Evolutionary conservation across 2,329 filamentous ascomycete genomes (phyloP).

Genomic region (Dryadomyces quercivorus): DNA sequence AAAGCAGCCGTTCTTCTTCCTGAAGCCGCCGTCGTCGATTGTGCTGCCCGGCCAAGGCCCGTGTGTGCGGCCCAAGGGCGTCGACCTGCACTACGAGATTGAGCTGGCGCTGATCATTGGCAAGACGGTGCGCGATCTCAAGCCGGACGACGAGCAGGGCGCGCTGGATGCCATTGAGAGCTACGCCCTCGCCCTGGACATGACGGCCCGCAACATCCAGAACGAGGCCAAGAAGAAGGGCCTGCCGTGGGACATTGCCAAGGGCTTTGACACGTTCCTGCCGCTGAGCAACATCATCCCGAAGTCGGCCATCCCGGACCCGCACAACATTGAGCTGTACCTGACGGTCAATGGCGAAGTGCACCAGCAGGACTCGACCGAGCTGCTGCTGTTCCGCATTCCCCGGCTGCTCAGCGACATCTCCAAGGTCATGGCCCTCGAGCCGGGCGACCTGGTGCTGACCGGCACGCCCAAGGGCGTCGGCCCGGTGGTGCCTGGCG

Average conservation of each 20-base stretch:
- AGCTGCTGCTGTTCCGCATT: slow-evolving; percentile 86
- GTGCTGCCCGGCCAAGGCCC: slow-evolving; percentile 67
- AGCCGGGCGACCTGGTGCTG: slow-evolving; percentile 82
- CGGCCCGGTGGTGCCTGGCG: slow-evolving; percentile 70
- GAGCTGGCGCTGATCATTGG: slow-evolving; percentile 86
- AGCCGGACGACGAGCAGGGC: slow-evolving; percentile 59
- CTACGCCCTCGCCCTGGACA: slow-evolving; percentile 88
- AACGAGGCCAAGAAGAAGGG: slow-evolving; percentile 96
- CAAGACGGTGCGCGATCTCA: slow-evolving; percentile 64
- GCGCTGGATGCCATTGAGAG: slow-evolving; percentile 74
- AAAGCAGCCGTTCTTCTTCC: slow-evolving; percentile 97
- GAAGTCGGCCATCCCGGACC: slow-evolving; percentile 70
- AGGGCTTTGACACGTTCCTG: slow-evolving; percentile 96
- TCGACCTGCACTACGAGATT: slow-evolving; percentile 87
- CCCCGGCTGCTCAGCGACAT: slow-evolving; percentile 83
- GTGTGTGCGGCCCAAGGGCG: slow-evolving; percentile 69
- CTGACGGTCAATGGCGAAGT: slow-evolving; percentile 70
- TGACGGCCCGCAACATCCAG: slow-evolving; percentile 93
- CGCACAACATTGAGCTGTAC: slow-evolving; percentile 78
- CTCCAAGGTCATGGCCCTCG: slow-evolving; percentile 85
- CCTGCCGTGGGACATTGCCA: slow-evolving; percentile 89
- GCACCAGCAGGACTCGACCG: slow-evolving; percentile 78
- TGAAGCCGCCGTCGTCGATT: slow-evolving; percentile 84
- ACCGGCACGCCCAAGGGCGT: slow-evolving; percentile 98
- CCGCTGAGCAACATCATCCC: slow-evolving; percentile 73